Evolutionary conservation across 192 early-diverging fungal species (phyloP).

Genomic region (Podila epigama): DNA sequence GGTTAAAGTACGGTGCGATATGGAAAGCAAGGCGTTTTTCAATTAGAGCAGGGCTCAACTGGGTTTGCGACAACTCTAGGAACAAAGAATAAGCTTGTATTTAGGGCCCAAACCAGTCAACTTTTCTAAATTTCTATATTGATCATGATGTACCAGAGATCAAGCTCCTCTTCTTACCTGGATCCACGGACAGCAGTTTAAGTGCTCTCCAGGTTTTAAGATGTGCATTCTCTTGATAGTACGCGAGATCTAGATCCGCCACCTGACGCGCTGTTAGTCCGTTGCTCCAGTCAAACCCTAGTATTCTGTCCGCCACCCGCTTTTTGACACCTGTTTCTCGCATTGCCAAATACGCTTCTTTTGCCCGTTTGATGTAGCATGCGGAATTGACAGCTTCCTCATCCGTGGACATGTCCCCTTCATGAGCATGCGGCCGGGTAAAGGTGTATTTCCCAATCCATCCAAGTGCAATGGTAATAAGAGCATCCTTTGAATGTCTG

Average conservation of each 20-base stretch:
- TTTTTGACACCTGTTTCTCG: slow-evolving; percentile 14
- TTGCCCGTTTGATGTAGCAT: slow-evolving; percentile 15
- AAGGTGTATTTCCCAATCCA: slow-evolving; percentile 42
- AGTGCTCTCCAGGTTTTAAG: slow-evolving; percentile 49
- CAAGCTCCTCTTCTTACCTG: background rate
- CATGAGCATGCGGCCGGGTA: slow-evolving; percentile 4
- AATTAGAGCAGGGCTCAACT: background rate
- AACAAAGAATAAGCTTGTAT: too few relatives aligned
- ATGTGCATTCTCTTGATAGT: slow-evolving; percentile 40
- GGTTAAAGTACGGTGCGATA: slow-evolving; percentile 44
- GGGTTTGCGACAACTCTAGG: background rate
- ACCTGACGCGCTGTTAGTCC: slow-evolving; percentile 45
- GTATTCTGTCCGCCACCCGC: slow-evolving; percentile 22
- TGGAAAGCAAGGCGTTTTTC: slow-evolving; percentile 1
- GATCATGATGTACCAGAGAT: background rate
- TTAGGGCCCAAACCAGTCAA: too few relatives aligned
- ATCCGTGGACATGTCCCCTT: slow-evolving; percentile 6
- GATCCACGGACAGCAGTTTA: slow-evolving; percentile 19
- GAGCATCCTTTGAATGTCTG: slow-evolving; percentile 47
- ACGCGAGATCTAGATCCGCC: slow-evolving; percentile 47
- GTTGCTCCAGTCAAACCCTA: slow-evolving; percentile 22
- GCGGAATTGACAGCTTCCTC: too few relatives aligned
- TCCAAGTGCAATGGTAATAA: slow-evolving; percentile 31
- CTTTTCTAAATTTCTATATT: too few relatives aligned
- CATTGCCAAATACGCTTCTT: slow-evolving; percentile 16